Base-by-base conservation (phyloP, 805 yeast species). In the Saccharomycopsis sp. region DNA sequence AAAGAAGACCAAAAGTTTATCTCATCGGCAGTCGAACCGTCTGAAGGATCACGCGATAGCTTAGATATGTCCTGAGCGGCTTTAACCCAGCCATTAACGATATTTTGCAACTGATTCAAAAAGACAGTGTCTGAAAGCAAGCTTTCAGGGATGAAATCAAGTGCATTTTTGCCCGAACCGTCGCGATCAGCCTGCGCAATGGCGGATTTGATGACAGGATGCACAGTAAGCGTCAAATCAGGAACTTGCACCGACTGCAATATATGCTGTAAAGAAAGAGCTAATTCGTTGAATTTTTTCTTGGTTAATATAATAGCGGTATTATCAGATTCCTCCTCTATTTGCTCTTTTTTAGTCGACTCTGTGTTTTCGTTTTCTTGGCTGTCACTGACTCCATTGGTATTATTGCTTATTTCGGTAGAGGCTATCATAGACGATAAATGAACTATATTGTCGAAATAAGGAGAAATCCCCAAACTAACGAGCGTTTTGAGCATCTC, bases 1-100 rank as follows among this genome's bases (percentile, higher is more conserved):
- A 88, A 75, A 0, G 89, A 79, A 7, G 74, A 71, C 97, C 97
- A 91, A 63, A 87, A 91, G 52, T 77, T 80, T 2, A 87, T 75
- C 65, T 91, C 97, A 47, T 86, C 90, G 1, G 70, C 63, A 1
- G 82, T 76, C 0, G 81, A 71, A 1, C 88, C 90, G 24, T 79
- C 82, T 0, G 70, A 60, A 0, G 87, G 81, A 24, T 79, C 79
- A 50, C 83, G 79, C 12, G 78, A 68, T 23, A 84, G 64, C 23
- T 73, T 72, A 0, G 90, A 80, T 3, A 89, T 73, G 1, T 75
- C 68, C 61, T 83, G 85, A 14, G 85, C 79, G 37, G 80, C 79
- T 60, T 76, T 80, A 16, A 85, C 81, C 97, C 97, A 91, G 2
- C 73, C 73, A 64, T 88, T 88, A 8, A 84, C 95, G 1, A 76